A percentile compares a stretch with the other conserved stretches of the same genome.
These are phyloP conservation scores for Botrytis tulipae DNA, from an alignment of 2,329 filamentous ascomycete species.

Conservation along the genomic window DNA sequence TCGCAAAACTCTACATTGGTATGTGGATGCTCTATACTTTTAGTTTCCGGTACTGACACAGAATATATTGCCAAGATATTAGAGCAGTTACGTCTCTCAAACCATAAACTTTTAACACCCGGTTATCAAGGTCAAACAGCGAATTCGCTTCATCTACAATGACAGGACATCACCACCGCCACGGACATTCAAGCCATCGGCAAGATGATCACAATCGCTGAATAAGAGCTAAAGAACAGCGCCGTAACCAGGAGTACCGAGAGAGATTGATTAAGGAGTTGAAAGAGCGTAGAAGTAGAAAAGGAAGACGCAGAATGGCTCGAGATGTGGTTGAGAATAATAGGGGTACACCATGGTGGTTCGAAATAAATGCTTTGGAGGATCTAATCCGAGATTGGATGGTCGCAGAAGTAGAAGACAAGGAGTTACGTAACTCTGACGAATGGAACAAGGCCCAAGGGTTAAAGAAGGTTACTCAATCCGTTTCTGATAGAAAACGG, in stretches of 20 bases:
- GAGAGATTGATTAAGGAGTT: not conserved
- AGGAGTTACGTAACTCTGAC: not conserved
- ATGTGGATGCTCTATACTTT: not conserved
- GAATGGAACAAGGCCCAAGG: not conserved
- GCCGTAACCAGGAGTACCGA: not conserved
- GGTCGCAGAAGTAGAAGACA: fast-evolving
- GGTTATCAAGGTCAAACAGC: not conserved
- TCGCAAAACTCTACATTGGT: not conserved
- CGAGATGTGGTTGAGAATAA: fast-evolving
- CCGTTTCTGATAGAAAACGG: fast-evolving
- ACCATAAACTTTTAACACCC: not conserved
- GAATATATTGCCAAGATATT: not conserved
- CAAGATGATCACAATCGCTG: not conserved
- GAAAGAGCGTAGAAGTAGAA: not conserved
- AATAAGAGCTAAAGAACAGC: not conserved
- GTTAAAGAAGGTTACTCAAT: not conserved
- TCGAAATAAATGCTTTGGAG: not conserved
- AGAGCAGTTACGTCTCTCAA: no score
- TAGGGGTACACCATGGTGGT: not conserved
- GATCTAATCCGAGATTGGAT: not conserved
- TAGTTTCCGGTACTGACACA: not conserved
- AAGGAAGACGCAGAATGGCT: not conserved
- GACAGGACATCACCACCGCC: not conserved
- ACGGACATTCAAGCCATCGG: not conserved
- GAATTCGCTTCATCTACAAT: not conserved